Evolutionary conservation across 2,329 filamentous ascomycete species (phyloP).

Genomic region (Dendryphion nanum): DNA sequence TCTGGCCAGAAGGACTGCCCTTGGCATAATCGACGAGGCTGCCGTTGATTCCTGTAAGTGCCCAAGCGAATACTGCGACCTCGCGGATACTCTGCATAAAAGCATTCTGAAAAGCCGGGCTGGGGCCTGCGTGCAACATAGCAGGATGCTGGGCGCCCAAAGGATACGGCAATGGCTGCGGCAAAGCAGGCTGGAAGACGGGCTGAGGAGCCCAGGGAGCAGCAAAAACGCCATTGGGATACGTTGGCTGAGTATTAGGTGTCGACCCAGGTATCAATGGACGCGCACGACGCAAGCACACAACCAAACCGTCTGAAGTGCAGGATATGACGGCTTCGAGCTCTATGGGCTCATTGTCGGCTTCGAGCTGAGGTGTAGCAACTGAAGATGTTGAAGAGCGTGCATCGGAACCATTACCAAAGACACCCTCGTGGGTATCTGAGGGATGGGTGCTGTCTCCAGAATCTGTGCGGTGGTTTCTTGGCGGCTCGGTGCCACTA

Average conservation of each 20-base stretch:
- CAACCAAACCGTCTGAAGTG: constrained; percentile 82
- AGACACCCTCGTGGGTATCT: constrained; percentile 44
- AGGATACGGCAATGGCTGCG: constrained; percentile 36
- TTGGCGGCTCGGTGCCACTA: constrained; percentile 13
- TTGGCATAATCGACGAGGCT: constrained; percentile 64
- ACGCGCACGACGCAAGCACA: constrained; percentile 72
- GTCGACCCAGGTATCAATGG: constrained; percentile 60
- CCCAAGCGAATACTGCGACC: constrained; percentile 86
- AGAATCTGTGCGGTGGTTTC: constrained; percentile 43
- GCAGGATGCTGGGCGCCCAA: constrained; percentile 35
- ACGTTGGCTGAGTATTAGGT: constrained; percentile 19
- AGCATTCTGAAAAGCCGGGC: constrained; percentile 47
- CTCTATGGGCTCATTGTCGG: constrained; percentile 55
- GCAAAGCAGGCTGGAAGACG: constrained; percentile 47
- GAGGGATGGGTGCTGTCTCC: constrained; percentile 44
- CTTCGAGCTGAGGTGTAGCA: constrained; percentile 23
- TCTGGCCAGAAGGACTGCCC: constrained; percentile 63
- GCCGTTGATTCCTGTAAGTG: constrained; percentile 75
- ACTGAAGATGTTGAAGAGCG: constrained; percentile 29
- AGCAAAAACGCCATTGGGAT: constrained; percentile 63
- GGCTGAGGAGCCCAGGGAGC: constrained; percentile 76
- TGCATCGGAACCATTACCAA: constrained; percentile 34
- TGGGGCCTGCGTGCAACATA: constrained; percentile 51
- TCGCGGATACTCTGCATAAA: constrained; percentile 81
- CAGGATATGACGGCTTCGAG: constrained; percentile 90